These are phyloP conservation scores for Neopestalotiopsis sp. DNA, from an alignment of 2,329 filamentous ascomycete species.

Conservation along the genomic window DNA sequence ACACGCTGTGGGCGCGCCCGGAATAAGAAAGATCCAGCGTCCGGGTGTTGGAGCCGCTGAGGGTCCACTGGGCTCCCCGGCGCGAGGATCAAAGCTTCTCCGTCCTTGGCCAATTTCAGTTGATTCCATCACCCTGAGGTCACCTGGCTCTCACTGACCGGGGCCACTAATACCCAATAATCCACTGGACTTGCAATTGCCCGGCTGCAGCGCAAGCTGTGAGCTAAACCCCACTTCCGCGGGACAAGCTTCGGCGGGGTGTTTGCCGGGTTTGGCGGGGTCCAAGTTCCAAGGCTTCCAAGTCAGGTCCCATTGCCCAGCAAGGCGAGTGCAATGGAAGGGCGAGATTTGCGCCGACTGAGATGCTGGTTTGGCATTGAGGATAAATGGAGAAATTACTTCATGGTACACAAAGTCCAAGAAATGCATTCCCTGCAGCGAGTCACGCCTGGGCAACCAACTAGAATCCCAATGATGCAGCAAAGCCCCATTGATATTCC, in stretches of 20 bases:
- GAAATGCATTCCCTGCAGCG: neutral
- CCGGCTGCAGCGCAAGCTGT: neutral
- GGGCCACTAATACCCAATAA: neutral
- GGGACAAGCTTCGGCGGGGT: constrained; percentile 14
- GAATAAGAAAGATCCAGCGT: constrained; percentile 20
- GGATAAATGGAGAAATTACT: neutral
- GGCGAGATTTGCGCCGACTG: neutral
- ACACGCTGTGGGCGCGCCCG: constrained; percentile 13
- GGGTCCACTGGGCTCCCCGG: too few relatives aligned
- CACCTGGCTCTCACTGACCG: neutral
- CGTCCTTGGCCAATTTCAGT: neutral
- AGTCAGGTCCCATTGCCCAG: neutral
- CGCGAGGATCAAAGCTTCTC: constrained; percentile 18
- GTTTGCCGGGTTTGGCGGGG: constrained; percentile 2
- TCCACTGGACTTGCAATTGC: constrained; percentile 1
- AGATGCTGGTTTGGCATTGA: neutral
- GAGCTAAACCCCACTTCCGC: neutral
- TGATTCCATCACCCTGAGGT: neutral
- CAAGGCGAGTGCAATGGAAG: neutral
- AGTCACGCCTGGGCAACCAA: neutral
- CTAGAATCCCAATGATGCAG: constrained; percentile 24
- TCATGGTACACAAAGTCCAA: neutral
- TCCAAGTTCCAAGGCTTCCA: neutral
- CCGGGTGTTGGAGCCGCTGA: neutral
- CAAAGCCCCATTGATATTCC: neutral